These are phyloP conservation scores for Nicotiana sylvestris DNA, from an alignment of 257 asterid species.

Conservation along the genomic window DNA sequence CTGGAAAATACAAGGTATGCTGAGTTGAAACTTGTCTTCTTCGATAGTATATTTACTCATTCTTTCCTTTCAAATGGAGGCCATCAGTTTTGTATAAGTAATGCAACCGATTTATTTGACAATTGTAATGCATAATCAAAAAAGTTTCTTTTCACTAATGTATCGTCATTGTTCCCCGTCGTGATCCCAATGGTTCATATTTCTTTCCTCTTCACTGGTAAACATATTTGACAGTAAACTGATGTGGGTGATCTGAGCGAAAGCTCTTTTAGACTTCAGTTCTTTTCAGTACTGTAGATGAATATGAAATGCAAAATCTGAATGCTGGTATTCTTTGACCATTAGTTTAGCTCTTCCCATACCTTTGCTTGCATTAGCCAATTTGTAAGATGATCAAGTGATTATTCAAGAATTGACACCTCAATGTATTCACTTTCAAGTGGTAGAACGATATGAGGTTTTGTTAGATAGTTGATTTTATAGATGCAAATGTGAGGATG, in stretches of 20 bases:
- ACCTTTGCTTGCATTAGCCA: neutral
- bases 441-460: neutral
- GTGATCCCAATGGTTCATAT: neutral
- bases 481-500: neutral
- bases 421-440: neutral
- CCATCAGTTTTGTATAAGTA: neutral
- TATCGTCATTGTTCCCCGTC: neutral
- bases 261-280: neutral
- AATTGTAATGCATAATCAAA: neutral
- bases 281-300: neutral
- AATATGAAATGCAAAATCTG: neutral
- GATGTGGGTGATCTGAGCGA: neutral
- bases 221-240: neutral
- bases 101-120: neutral
- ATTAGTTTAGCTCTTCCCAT: neutral
- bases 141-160: neutral
- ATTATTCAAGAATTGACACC: neutral
- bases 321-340: neutral
- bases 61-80: neutral
- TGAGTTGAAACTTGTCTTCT: neutral
- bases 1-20: slow-evolving; percentile 92
- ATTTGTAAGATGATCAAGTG: neutral
- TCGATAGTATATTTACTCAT: neutral
- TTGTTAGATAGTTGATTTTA: neutral
- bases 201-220: neutral